A percentile compares a stretch with the other conserved stretches of the same genome.
These are phyloP conservation scores for Gossypium laxum DNA, from an alignment of 441 rosid species.

Conservation along the genomic window DNA sequence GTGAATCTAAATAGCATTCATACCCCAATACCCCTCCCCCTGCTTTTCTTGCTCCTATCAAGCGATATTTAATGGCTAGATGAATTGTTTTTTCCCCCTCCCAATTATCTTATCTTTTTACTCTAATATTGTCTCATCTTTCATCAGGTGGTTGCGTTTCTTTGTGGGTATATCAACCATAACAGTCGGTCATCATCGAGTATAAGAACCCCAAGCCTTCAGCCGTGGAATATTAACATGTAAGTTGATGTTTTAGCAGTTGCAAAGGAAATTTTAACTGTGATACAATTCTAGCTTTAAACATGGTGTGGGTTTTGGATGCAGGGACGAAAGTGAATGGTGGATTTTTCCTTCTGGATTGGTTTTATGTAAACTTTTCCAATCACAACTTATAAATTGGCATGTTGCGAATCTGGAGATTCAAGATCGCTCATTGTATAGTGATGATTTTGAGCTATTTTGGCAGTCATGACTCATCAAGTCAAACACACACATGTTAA, in stretches of 20 bases:
- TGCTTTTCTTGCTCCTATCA: not conserved
- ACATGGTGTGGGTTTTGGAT: conserved; percentile 16
- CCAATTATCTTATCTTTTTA: not conserved
- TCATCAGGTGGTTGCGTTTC: conserved; percentile 69
- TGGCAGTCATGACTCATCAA: conserved; percentile 76
- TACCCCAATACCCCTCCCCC: not conserved
- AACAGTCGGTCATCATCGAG: conserved; percentile 47
- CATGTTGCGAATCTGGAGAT: conserved; percentile 96
- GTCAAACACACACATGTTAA: no score
- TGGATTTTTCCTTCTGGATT: conserved; percentile 96
- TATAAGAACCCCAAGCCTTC: conserved; percentile 54
- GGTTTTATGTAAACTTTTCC: conserved; percentile 78
- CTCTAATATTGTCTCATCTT: not conserved
- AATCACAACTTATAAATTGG: conserved; percentile 88
- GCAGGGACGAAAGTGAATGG: conserved; percentile 99
- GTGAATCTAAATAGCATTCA: not conserved
- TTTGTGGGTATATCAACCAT: conserved; percentile 88
- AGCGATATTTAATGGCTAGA: not conserved
- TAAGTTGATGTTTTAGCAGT: no score
- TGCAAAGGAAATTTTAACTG: no score
- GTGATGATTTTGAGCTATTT: conserved; percentile 73
- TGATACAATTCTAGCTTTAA: no score
- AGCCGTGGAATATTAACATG: conserved; percentile 98
- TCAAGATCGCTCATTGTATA: conserved; percentile 96
- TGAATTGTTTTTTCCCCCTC: no score